Evolutionary conservation across 2,329 filamentous ascomycete species (phyloP), one percentile per base, ranked within the genome.

Genomic region (Alternaria dauci): DNA sequence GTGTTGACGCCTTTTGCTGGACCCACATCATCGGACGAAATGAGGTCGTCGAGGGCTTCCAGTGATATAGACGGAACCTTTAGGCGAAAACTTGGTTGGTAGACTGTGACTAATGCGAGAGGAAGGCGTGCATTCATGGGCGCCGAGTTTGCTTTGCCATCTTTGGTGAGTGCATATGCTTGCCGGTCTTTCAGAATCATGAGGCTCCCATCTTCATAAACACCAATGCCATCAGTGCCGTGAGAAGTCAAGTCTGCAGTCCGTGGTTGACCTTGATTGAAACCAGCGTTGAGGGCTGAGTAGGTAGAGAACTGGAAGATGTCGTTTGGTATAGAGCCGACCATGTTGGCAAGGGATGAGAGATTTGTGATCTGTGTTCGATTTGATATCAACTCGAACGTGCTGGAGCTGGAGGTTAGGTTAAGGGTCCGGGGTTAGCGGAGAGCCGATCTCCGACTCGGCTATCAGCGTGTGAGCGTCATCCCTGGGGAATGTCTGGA

Each of bases 301-400:
- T 67, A 68, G 23, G 79, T 76, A 32, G 79, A 80, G 71, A 78
- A 81, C 59, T 81, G 80, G 64, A 79, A 81, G 62, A 82, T 78
- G 65, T 81, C 80, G 71, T 82, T 82, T 36, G 80, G 80, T 26
- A 80, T 79, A 26, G 77, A 76, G 55, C 68, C 71, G 46, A 74
- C 72, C 79, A 80, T 80, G 26, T 39, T 71, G 38, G 11, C 20
- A 25, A 32, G 6, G 46, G n/a, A 25, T 43, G 14, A 8, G 14
- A 9, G 8, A 7, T 41, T 12, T 58, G 25, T 32, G 39, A 30
- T 26, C 9, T 8, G 9, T 12, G n/a, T 26, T 23, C 25, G 30
- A 18, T 18, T 26, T 28, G 26, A 11, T 42, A 36, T 26, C 18
- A 26, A 18, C 8, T 44, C 28, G 20, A 25, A 53, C 34, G 16